Base-by-base conservation (phyloP, 441 rosid genomes). In the Pelargonium cotyledonis region DNA sequence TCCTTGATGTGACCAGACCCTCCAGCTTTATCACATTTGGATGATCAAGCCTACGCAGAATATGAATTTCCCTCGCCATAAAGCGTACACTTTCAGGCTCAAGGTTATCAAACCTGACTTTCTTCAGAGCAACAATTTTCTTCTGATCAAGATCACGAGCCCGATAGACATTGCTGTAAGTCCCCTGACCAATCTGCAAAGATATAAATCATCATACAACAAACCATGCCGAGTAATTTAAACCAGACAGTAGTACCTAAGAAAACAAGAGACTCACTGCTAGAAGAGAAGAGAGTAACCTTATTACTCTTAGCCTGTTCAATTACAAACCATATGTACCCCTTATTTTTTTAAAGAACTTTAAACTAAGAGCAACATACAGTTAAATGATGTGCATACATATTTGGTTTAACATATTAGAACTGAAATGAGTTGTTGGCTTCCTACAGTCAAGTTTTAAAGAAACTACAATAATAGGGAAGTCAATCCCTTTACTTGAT, bases 1-100 rank as follows among this genome's bases (percentile, higher is more conserved):
- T 94, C 82, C 99, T 89, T 31, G 99, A 94, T 12, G 99, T 94
- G 77, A 94, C 99, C 61, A 94, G 81, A 65, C 99, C 99, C 82
- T 94, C 99, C 23, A 94, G 84, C 80, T 91, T 94, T 75, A 94
- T 86, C 65, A 94, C 89, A 82, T 94, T 94, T 6, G 88, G 88
- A 78, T 94, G 99, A 82, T 91, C 96, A 75, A 94, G 99, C 80
- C 87, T 84, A 31, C 99, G 96, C 41, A 94, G 81, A 70, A 94
- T 88, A 75, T 91, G 96, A 74, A 94, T 94, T 70, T 94, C 99
- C 81, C 99, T 85, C 65, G 99, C 97, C 99, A 94, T 94, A n/a
- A n/a, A n/a, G n/a, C n/a, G n/a, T n/a, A n/a, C n/a, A n/a, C n/a
- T n/a, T n/a, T n/a, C n/a, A n/a, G n/a, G n/a, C 88, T 94, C 99